Evolutionary conservation across 768 basidiomycete genomes (phyloP), one percentile per base, ranked within the genome.

Genomic region (Melanogaster broomeanus): DNA sequence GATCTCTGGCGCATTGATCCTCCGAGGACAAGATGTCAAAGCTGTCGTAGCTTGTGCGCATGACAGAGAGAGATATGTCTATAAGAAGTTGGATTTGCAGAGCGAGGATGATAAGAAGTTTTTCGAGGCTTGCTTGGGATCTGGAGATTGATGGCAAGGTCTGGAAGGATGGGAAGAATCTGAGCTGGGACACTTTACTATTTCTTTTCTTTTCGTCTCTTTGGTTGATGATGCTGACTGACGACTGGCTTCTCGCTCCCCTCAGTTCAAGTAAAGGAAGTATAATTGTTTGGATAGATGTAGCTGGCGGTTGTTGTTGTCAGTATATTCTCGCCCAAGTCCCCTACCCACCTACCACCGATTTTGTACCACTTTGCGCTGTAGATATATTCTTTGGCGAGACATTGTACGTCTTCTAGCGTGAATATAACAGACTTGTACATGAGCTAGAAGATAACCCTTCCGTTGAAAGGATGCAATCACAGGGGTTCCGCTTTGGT

Each of bases 61-160:
- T 33, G 94, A 96, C 72, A 94, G 78, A 79, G 96, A 98, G 74
- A 89, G 86, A 27, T 98, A 98, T 75, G 61, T 64, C 2, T 98
- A 83, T 79, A 83, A 75, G 64, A 82, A 79, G 72, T 75, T 98
- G 61, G 88, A 97, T 69, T 70, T 93, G 42, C 73, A 72, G 43
- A 87, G 87, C 53, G 76, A 74, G 24, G 84, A 74, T n/a, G 87
- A 98, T 62, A 94, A 94, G 78, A 77, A 77, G 54, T 95, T 89
- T 83, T 94, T 98, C 66, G 92, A 93, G 79, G 88, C n/a, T 96
- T 60, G 90, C 93, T 43, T 98, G 96, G 96, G 93, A 96, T 75
- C 73, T 96, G 25, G 84, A 88, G 73, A 61, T 97, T 49, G 85
- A 87, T 58, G 96, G 88, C 25, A 94, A 91, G 82, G 81, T 82